A percentile compares a stretch with the other conserved stretches of the same genome.
Conservation (phyloP, 2,329 filamentous ascomycete species). For the Diaporthe australafricana region DNA sequence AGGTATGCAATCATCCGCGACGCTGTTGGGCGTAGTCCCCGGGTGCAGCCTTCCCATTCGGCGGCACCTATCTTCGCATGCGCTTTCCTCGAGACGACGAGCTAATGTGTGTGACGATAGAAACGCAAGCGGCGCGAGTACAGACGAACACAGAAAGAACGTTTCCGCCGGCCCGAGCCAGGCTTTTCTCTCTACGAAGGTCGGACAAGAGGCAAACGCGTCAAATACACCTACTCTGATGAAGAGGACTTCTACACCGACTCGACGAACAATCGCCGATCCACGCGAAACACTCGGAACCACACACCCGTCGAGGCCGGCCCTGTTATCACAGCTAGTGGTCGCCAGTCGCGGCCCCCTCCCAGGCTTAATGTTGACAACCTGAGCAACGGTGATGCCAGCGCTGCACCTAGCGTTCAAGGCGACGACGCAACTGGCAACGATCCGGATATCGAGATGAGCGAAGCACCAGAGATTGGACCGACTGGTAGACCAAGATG, state of each 20-base stretch:
- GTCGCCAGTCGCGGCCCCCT: slow-evolving; percentile 82
- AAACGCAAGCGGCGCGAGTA: slow-evolving; percentile 96
- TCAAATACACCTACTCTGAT: slow-evolving; percentile 96
- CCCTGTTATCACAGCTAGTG: slow-evolving; percentile 81
- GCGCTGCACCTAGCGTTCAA: slow-evolving; percentile 58
- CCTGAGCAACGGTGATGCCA: slow-evolving; percentile 59
- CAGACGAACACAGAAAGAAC: slow-evolving; percentile 84
- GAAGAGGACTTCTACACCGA: slow-evolving; percentile 79
- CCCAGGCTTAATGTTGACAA: slow-evolving; percentile 73
- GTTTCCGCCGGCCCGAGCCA: slow-evolving; percentile 87
- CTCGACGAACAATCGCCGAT: slow-evolving; percentile 71
- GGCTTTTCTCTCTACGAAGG: slow-evolving; percentile 96
- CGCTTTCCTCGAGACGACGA: not conserved
- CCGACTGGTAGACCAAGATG: slow-evolving; percentile 62
- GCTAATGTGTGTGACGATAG: slow-evolving; percentile 55
- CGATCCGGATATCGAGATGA: slow-evolving; percentile 44
- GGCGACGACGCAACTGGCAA: slow-evolving; percentile 54
- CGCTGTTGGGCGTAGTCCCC: not conserved
- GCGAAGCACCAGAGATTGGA: slow-evolving; percentile 51
- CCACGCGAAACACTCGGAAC: slow-evolving; percentile 78
- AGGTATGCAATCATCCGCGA: slow-evolving; percentile 48
- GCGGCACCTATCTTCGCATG: not conserved
- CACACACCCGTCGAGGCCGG: slow-evolving; percentile 79
- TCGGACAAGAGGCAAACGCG: slow-evolving; percentile 92
- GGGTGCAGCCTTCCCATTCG: not conserved